Evolutionary conservation across 2,329 filamentous ascomycete species (phyloP).

Genomic region (Cercospora beticola): DNA sequence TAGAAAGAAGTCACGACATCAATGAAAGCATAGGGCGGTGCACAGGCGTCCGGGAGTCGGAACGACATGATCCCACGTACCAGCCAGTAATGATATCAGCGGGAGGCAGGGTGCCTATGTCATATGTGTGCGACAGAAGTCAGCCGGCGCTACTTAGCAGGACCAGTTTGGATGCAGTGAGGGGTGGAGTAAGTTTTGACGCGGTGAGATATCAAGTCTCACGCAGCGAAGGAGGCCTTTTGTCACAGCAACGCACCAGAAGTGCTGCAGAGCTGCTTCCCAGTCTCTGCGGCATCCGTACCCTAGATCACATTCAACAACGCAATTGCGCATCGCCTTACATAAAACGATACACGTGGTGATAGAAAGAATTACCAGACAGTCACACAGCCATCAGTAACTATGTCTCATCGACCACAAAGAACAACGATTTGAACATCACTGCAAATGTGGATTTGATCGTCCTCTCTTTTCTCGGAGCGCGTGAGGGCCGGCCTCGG

Average conservation of each 20-base stretch:
- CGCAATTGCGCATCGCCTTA: not conserved
- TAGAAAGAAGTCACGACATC: conserved; percentile 12
- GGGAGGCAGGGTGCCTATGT: conserved; percentile 3
- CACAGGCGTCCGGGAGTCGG: conserved; percentile 7
- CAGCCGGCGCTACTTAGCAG: conserved; percentile 4
- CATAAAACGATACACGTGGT: not conserved
- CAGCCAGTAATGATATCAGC: not conserved
- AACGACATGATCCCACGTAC: conserved; percentile 1
- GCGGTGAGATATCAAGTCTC: conserved; percentile 5
- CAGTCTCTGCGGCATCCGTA: conserved; percentile 2
- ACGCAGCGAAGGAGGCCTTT: conserved; percentile 9
- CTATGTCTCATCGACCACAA: not conserved
- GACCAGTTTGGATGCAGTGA: not conserved
- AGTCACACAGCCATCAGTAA: not conserved
- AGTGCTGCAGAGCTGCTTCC: conserved; percentile 1
- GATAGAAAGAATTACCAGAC: not conserved
- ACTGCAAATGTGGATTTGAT: not conserved
- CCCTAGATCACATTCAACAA: conserved; percentile 1
- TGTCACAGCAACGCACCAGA: conserved; percentile 5
- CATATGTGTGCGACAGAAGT: conserved; percentile 3
- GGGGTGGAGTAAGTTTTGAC: not conserved
- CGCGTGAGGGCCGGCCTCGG: not conserved
- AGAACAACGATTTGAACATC: not conserved
- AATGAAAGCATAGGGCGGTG: conserved; percentile 6
- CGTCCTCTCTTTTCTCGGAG: not conserved